Percentiles rank a stretch among this genome's conserved stretches.
Evolutionary conservation across 495 filamentous ascomycete genomes (phyloP).

Genomic region (Neurospora sp.): DNA sequence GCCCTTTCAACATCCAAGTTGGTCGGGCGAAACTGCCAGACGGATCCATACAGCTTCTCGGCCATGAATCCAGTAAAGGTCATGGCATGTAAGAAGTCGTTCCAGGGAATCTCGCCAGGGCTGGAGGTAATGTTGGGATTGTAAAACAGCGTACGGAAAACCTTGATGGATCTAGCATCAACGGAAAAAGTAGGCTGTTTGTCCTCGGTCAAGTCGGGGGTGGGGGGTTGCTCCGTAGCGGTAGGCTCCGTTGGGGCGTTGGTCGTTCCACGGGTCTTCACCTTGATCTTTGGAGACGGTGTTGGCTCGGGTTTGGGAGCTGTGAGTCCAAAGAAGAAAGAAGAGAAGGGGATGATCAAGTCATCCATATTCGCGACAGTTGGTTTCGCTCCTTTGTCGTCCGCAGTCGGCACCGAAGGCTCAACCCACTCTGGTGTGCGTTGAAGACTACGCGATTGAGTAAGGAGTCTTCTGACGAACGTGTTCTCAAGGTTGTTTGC

Average conservation of each 20-base stretch:
- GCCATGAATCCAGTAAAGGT: slow-evolving; percentile 31
- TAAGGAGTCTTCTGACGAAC: slow-evolving; percentile 17
- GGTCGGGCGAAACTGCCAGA: slow-evolving; percentile 41
- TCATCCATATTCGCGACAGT: neutral
- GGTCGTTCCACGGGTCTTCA: slow-evolving; percentile 32
- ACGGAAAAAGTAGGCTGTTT: slow-evolving; percentile 27
- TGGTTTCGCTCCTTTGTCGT: neutral
- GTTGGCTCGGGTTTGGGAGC: neutral
- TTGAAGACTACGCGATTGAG: slow-evolving; percentile 26
- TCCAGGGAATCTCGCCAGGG: slow-evolving; percentile 38
- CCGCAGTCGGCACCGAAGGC: slow-evolving; percentile 9
- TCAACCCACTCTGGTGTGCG: slow-evolving; percentile 43
- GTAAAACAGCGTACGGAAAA: slow-evolving; percentile 18
- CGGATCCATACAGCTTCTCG: slow-evolving; percentile 44
- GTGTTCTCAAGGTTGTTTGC: slow-evolving; percentile 6
- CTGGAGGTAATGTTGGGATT: slow-evolving; percentile 7
- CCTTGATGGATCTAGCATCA: slow-evolving; percentile 26
- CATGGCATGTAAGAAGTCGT: slow-evolving; percentile 46
- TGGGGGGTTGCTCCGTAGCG: neutral
- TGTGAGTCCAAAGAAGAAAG: slow-evolving; percentile 4
- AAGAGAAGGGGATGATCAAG: slow-evolving; percentile 13
- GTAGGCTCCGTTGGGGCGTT: neutral
- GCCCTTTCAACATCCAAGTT: slow-evolving; percentile 23
- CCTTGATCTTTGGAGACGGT: slow-evolving; percentile 20
- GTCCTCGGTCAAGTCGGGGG: neutral